phyloP scores from a whole-genome alignment of 2,329 filamentous ascomycete species.

The Teratosphaeria nubilosa region DNA sequence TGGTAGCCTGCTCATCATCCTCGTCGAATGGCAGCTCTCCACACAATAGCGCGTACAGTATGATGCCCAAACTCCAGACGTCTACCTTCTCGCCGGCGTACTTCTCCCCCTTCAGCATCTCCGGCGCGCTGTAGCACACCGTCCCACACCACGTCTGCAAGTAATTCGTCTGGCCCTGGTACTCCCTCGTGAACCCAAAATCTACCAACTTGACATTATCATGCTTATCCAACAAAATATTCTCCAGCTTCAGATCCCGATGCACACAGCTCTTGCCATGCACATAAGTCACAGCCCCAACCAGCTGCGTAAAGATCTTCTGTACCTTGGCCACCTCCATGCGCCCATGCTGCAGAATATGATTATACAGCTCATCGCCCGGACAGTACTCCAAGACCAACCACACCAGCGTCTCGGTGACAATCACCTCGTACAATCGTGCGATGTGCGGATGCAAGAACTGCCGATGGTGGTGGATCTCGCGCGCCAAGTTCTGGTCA shows the following conservation, averaged over 20 bases:
- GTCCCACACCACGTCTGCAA: constrained; percentile 97
- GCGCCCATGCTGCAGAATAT: constrained; percentile 77
- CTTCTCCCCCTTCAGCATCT: constrained; percentile 97
- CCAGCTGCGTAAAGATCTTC: constrained; percentile 89
- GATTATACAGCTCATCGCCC: constrained; percentile 94
- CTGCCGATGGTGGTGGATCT: constrained; percentile 97
- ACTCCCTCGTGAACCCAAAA: constrained; percentile 96
- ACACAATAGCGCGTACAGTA: constrained; percentile 70
- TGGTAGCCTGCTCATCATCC: constrained; percentile 84
- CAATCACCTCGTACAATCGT: constrained; percentile 92
- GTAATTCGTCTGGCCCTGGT: constrained; percentile 89
- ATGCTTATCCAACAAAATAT: constrained; percentile 89
- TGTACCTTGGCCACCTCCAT: constrained; percentile 80
- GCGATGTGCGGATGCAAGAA: constrained; percentile 97
- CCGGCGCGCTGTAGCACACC: constrained; percentile 92
- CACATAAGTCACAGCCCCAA: constrained; percentile 89
- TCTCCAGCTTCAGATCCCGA: constrained; percentile 91
- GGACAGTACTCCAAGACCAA: constrained; percentile 93
- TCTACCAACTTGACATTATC: constrained; percentile 97
- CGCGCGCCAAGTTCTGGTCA: constrained; percentile 87
- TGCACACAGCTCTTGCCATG: constrained; percentile 94
- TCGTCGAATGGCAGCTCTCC: constrained; percentile 93
- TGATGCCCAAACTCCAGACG: constrained; percentile 84
- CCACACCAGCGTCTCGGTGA: constrained; percentile 92
- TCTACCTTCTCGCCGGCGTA: constrained; percentile 98